These are phyloP conservation scores for Backusella sp. DNA, from an alignment of 192 early-diverging fungal genomes.

Conservation along the genomic window DNA sequence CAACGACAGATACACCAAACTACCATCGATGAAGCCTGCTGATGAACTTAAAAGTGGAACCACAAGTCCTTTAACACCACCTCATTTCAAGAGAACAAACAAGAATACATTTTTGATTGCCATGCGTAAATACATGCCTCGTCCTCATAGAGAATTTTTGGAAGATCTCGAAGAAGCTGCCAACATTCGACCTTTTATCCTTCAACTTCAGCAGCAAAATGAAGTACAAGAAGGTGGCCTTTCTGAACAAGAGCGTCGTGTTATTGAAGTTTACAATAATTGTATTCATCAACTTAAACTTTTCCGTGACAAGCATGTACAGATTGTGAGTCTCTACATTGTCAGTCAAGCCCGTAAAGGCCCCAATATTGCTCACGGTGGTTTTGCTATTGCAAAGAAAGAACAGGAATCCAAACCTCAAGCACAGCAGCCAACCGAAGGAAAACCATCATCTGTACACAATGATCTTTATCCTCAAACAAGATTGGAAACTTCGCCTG, in stretches of 20 bases:
- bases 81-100: constrained; percentile 27
- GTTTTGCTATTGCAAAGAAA: constrained; percentile 40
- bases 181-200: constrained; percentile 68
- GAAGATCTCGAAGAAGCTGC: constrained; percentile 67
- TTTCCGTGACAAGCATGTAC: constrained; percentile 91
- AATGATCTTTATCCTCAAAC: constrained; percentile 37
- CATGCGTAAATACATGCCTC: constrained; percentile 94
- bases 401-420: neutral
- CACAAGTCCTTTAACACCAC: constrained; percentile 7
- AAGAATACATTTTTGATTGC: constrained; percentile 75
- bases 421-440: neutral
- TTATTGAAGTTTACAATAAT: constrained; percentile 75
- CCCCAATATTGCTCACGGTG: constrained; percentile 61
- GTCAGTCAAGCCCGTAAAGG: constrained; percentile 77
- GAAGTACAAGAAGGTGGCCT: neutral
- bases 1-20: constrained; percentile 34
- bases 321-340: constrained; percentile 91
- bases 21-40: constrained; percentile 25
- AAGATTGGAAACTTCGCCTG: constrained; percentile 17
- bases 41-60: constrained; percentile 29
- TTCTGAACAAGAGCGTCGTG: constrained; percentile 25
- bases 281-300: constrained; percentile 79
- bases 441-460: neutral
- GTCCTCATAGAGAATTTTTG: constrained; percentile 83
- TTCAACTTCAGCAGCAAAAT: constrained; percentile 25